Conservation (phyloP, 1,139 yeast species). For the Casaregolazyma lundiana region DNA sequence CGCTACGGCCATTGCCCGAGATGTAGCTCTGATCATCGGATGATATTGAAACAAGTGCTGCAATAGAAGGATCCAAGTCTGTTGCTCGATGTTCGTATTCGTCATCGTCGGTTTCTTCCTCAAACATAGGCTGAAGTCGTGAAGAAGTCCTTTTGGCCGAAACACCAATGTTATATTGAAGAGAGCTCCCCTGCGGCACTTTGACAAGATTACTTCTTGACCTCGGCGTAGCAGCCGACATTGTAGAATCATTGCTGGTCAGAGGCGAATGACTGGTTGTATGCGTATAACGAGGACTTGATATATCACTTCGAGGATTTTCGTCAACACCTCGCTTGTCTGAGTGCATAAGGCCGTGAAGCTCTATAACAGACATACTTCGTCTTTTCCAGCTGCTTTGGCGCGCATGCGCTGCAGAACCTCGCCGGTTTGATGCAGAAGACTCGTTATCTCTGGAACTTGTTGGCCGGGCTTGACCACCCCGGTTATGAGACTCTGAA, state of each 20-base stretch:
- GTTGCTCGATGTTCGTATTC: constrained; percentile 1
- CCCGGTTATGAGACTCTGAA: neutral
- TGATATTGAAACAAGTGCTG: neutral
- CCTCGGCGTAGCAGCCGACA: neutral
- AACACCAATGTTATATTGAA: neutral
- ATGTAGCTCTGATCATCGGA: neutral
- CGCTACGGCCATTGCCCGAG: neutral
- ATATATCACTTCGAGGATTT: neutral
- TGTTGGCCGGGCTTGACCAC: neutral
- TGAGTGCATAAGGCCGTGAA: neutral
- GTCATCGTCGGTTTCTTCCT: neutral
- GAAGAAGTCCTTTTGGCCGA: neutral
- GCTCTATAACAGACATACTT: constrained; percentile 2
- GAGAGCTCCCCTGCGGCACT: neutral
- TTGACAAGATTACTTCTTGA: neutral
- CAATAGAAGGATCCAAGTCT: neutral
- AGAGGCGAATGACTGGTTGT: neutral
- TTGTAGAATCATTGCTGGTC: neutral
- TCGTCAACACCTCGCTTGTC: constrained; percentile 1
- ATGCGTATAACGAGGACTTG: neutral
- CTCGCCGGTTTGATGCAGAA: neutral
- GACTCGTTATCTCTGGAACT: neutral
- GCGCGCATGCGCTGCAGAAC: neutral
- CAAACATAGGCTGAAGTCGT: neutral
- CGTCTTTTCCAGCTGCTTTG: constrained; percentile 4